Base-by-base conservation (phyloP, 345 rosid genomes). In the Lepidium didymum region DNA sequence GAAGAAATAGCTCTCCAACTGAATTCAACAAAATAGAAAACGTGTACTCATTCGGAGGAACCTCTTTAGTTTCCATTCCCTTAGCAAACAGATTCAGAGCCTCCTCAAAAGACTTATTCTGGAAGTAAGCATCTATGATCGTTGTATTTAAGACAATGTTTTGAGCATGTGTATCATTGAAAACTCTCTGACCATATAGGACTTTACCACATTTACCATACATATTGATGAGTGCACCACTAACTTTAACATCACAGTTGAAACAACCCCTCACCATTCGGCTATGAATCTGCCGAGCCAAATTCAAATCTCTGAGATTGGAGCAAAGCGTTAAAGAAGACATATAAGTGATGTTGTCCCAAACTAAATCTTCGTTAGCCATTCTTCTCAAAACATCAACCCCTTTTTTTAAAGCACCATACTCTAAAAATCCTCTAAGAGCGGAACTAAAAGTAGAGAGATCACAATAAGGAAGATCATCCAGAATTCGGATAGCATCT, bases 121-220 rank as follows among this genome's bases (percentile, higher is more conserved):
- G 96, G 72, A 81, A 86, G 79, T 81, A 82, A 46, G 86, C 90
- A 45, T 85, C 80, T 82, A 86, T 74, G 62, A 81, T 56, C 10
- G 91, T 79, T 18, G 96, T 87, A 84, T 84, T 83, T 16, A 85
- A 64, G 58, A 87, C 87, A 67, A 87, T 83, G 47, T 86, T 89
- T 33, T 50, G 77, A 67, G 54, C 40, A 29, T 61, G 59, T 38
- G 83, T 67, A 46, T 67, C 14, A 42, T 81, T 72, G 67, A 83
- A 92, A 80, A 83, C 79, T 74, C 66, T 85, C 67, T 67, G 80
- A 10, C 92, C 87, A 42, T 66, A 75, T 7, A 37, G 9, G 69
- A 67, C 53, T 16, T 80, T 49, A 37, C 91, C 85, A 67, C 96
- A 92, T 74, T 80, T 89, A 10, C 95, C 96, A 31, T 92, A 92